Base-by-base conservation (phyloP, 2,329 filamentous ascomycete species). In the Macrophomina phaseolina region DNA sequence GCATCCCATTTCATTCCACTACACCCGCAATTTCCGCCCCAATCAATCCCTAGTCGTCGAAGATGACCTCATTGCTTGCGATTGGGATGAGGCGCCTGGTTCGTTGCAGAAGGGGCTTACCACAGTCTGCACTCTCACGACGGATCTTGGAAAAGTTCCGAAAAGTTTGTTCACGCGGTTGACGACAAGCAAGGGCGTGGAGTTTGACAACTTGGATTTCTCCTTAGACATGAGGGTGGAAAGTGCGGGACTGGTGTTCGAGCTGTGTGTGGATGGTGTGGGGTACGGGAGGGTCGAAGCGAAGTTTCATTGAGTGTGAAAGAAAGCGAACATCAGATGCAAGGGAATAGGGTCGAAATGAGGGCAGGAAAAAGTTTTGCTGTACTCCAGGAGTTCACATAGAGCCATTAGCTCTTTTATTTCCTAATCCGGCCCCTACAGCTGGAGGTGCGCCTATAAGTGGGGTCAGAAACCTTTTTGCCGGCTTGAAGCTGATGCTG, bases 181-280 rank as follows among this genome's bases (percentile, higher is more conserved):
- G 69, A 93, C 91, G 16, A 94, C 91, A 12, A 94, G 91, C 2
- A 85, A 90, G 64, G 91, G 91, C 0, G 88, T 93, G 5, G 91
- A 93, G 78, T 94, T 94, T 78, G 90, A 93, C 71, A 93, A 93
- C 70, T 81, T 94, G 36, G 90, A 94, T 74, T 94, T 94, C 68
- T 92, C 90, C 11, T 85, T 94, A 5, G 91, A 93, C 80, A 93
- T 94, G 90, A 89, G 90, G 71, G 91, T 94, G 51, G 89, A 93
- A 74, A 92, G 89, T 72, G 91, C 91, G 0, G 90, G 90, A 1
- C 72, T 94, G 67, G 87, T 90, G 2, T 94, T 94, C 77, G 91
- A 94, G 79, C 79, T 94, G 64, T 91, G 91, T 78, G 91, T 94
- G 12, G 91, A 93, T 73, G 91, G 90, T 0, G 87, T 91, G 16